These are phyloP conservation scores for Fraxinus americana DNA, from an alignment of 257 asterid species.

Conservation along the genomic window DNA sequence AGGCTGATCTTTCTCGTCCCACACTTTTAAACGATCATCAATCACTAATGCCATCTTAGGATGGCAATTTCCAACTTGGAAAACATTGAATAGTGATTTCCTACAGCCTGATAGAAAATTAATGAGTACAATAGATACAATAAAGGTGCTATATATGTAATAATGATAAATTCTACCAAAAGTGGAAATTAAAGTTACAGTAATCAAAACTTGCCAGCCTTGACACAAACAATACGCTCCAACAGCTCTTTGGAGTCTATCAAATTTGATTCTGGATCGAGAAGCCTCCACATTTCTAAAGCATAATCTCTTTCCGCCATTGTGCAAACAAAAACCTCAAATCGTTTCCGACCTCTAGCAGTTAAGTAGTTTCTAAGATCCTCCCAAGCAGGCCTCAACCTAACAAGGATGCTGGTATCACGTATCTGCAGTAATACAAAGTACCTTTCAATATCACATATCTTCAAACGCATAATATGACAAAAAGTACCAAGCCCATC, in stretches of 20 bases:
- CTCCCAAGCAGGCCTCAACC: constrained; percentile 99
- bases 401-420: constrained; percentile 97
- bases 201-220: constrained; percentile 64
- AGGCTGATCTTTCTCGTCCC: constrained; percentile 98
- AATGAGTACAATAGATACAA: neutral
- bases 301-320: constrained; percentile 99
- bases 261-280: constrained; percentile 91
- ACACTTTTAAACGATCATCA: constrained; percentile 95
- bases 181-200: constrained; percentile 11
- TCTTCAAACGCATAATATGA: neutral
- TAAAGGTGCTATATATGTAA: constrained; percentile 2
- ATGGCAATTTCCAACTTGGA: constrained; percentile 84
- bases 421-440: constrained; percentile 63
- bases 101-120: constrained; percentile 52
- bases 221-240: constrained; percentile 91
- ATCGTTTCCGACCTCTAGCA: constrained; percentile 95
- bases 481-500: constrained; percentile 6
- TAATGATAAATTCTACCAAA: constrained; percentile 6
- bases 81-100: constrained; percentile 87
- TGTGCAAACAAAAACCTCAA: constrained; percentile 98
- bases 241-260: constrained; percentile 68
- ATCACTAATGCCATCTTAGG: constrained; percentile 97
- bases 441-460: constrained; percentile 4
- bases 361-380: constrained; percentile 92
- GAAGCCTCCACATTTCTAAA: constrained; percentile 99